Conservation (phyloP, 306 rosid species). For the Rosa persica region DNA sequence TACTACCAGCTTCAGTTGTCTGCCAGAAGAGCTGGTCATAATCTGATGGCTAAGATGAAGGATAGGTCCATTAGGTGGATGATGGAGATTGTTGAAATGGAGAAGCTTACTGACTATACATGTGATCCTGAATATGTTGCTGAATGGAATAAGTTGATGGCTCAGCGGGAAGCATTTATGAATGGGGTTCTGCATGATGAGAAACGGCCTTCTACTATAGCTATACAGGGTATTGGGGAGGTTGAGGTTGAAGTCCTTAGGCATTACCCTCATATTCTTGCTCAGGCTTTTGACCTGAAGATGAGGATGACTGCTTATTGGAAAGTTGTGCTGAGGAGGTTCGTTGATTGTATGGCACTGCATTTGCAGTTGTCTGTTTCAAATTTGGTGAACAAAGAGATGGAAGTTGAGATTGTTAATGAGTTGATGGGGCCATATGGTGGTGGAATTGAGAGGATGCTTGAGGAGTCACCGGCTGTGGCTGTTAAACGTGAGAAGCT, state of each 20-base stretch:
- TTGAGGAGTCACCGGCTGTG: constrained; percentile 24
- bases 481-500: constrained; percentile 16
- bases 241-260: neutral
- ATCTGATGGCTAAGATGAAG: neutral
- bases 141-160: constrained; percentile 20
- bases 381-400: constrained; percentile 11
- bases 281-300: constrained; percentile 23
- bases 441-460: constrained; percentile 19
- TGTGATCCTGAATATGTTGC: constrained; percentile 16
- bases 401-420: constrained; percentile 15
- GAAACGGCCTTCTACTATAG: neutral
- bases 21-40: constrained; percentile 4
- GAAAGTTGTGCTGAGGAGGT: constrained; percentile 23
- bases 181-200: neutral
- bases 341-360: constrained; percentile 26
- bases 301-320: constrained; percentile 22
- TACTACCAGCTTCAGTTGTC: constrained; percentile 1
- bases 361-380: constrained; percentile 15
- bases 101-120: constrained; percentile 16
- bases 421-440: constrained; percentile 12
- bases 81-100: constrained; percentile 11
- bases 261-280: neutral
- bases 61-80: constrained; percentile 13
- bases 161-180: neutral
- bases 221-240: neutral